These are phyloP conservation scores for Phragmites australis DNA, from an alignment of 176 grass and related monocot species.

Conservation along the genomic window DNA sequence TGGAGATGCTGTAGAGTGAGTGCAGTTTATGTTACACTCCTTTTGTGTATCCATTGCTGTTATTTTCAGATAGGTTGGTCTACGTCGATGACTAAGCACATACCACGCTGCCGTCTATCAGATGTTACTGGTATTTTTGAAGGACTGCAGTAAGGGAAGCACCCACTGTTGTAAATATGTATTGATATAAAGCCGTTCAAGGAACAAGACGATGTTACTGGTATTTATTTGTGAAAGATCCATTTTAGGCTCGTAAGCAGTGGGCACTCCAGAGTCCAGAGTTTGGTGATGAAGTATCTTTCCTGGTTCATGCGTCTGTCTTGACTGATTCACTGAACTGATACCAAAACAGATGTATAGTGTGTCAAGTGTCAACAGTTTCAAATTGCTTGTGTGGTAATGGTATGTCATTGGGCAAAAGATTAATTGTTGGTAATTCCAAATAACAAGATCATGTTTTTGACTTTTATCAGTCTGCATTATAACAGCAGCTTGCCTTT, in stretches of 20 bases:
- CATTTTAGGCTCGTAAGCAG: conserved; percentile 33
- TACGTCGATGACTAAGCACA: not conserved
- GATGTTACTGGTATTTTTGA: not conserved
- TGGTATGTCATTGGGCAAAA: not conserved
- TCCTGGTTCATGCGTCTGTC: not conserved
- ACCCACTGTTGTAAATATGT: too few relatives aligned
- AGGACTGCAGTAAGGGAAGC: too few relatives aligned
- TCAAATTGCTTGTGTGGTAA: not conserved
- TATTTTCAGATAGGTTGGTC: not conserved
- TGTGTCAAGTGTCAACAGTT: not conserved
- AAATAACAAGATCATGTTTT: not conserved
- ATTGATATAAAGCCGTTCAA: too few relatives aligned
- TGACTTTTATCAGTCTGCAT: not conserved
- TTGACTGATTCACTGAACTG: not conserved
- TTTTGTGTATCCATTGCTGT: not conserved
- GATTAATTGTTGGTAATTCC: not conserved
- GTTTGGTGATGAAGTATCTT: conserved; percentile 24
- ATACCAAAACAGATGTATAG: not conserved
- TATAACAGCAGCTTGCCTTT: not conserved
- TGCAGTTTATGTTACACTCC: not conserved
- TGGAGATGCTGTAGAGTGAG: not conserved
- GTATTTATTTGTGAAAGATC: not conserved
- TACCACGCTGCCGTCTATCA: not conserved
- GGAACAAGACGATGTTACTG: not conserved
- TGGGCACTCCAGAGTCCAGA: not conserved